Evolutionary conservation across 345 rosid species (phyloP).

Genomic region (Sisymbrium altissimum): DNA sequence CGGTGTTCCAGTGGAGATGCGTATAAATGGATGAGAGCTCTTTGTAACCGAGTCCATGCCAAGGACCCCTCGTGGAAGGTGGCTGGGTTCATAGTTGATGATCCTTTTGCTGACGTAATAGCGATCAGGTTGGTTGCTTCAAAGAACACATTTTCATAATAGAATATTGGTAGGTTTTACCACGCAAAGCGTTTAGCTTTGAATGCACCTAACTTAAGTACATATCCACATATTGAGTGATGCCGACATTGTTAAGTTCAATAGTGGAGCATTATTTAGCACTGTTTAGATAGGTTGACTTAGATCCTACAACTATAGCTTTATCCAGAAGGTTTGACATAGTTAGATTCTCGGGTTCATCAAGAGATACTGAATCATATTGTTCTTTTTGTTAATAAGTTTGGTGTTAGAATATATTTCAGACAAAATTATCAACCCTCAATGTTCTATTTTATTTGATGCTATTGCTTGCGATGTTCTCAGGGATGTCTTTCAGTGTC

Average conservation of each 20-base stretch:
- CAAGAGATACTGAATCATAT: not conserved
- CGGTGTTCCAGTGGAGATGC: slow-evolving; percentile 57
- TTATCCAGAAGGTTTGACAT: not conserved
- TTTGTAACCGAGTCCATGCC: slow-evolving; percentile 74
- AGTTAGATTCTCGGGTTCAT: not conserved
- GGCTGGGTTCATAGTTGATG: slow-evolving; percentile 95
- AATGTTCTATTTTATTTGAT: not conserved
- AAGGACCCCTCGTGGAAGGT: slow-evolving; percentile 89
- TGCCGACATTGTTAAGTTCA: not conserved
- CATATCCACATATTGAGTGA: not conserved
- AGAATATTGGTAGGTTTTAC: not conserved
- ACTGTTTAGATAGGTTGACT: not conserved
- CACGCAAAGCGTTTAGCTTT: not conserved
- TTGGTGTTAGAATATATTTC: not conserved
- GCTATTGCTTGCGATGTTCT: slow-evolving; percentile 24
- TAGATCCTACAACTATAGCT: not conserved
- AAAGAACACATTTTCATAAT: not conserved
- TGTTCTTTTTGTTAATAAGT: not conserved
- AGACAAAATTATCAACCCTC: not conserved
- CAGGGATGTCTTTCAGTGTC: slow-evolving; percentile 96
- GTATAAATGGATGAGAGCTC: slow-evolving; percentile 88
- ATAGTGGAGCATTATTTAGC: not conserved
- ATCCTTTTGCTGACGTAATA: slow-evolving; percentile 68
- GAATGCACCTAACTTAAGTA: not conserved
- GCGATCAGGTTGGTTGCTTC: slow-evolving; percentile 56